Evolutionary conservation across 2,329 filamentous ascomycete species (phyloP).

Genomic region (Helotiales sp.): DNA sequence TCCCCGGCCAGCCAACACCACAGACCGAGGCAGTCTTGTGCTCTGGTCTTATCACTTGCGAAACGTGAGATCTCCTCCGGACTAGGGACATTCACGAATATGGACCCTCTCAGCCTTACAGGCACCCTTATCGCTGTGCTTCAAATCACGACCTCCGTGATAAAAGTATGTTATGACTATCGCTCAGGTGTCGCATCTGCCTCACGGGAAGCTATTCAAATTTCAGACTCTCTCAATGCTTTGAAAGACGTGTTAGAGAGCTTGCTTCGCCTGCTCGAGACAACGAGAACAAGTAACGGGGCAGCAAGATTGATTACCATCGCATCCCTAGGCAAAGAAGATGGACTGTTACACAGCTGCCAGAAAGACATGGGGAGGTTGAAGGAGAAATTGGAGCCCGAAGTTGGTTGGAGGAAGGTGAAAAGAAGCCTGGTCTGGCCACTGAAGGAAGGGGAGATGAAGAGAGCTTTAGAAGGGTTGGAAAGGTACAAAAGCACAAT

Average conservation of each 20-base stretch:
- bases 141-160: slow-evolving; percentile 22
- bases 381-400: slow-evolving; percentile 17
- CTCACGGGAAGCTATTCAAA: slow-evolving; percentile 19
- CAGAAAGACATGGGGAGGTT: slow-evolving; percentile 16
- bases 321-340: slow-evolving; percentile 14
- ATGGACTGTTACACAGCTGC: slow-evolving; percentile 20
- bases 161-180: slow-evolving; percentile 27
- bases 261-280: slow-evolving; percentile 23
- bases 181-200: slow-evolving; percentile 18
- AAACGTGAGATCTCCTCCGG: no score
- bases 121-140: slow-evolving; percentile 26
- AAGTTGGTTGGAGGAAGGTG: slow-evolving; percentile 18
- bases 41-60: no score
- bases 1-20: no score
- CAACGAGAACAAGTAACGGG: slow-evolving; percentile 1
- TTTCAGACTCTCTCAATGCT: slow-evolving; percentile 21
- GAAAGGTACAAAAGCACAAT: slow-evolving; percentile 25
- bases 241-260: slow-evolving; percentile 21
- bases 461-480: slow-evolving; percentile 15
- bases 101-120: slow-evolving; percentile 27
- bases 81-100: no score
- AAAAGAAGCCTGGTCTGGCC: slow-evolving; percentile 22
- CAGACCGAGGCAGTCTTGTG: no score
- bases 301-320: slow-evolving; percentile 13
- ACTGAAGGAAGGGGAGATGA: slow-evolving; percentile 20